Conservation (phyloP, 208 protist genomes). For the Leishmania lainsoni region DNA sequence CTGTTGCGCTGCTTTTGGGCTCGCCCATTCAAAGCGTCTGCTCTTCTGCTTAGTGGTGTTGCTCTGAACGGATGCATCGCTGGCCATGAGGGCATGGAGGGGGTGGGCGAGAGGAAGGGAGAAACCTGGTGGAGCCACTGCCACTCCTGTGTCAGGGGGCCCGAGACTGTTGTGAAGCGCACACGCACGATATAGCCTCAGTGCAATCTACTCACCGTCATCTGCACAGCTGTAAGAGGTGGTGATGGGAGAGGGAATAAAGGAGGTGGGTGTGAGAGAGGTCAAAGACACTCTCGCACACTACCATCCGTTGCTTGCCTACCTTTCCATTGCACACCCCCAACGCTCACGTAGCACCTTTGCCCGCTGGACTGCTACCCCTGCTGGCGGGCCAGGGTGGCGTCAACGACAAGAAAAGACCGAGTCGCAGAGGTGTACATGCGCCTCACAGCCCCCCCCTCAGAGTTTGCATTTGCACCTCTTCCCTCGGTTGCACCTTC, state of each 20-base stretch:
- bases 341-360: neutral
- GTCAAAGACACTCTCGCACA: neutral
- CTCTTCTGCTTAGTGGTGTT: neutral
- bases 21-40: neutral
- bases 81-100: neutral
- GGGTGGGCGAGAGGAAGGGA: neutral
- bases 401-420: no score
- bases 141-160: neutral
- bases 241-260: neutral
- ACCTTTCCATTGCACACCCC: neutral
- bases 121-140: neutral
- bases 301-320: neutral
- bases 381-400: no score
- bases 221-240: neutral
- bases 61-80: neutral
- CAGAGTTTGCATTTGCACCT: neutral
- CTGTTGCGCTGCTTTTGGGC: neutral
- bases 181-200: neutral
- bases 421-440: neutral
- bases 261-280: neutral
- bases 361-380: no score
- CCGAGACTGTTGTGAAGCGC: neutral
- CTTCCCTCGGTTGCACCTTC: no score
- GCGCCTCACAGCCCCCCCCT: neutral
- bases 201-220: neutral